phyloP scores from a whole-genome alignment of 2,329 filamentous ascomycete genomes.

The Hypoxylon sp. region DNA sequence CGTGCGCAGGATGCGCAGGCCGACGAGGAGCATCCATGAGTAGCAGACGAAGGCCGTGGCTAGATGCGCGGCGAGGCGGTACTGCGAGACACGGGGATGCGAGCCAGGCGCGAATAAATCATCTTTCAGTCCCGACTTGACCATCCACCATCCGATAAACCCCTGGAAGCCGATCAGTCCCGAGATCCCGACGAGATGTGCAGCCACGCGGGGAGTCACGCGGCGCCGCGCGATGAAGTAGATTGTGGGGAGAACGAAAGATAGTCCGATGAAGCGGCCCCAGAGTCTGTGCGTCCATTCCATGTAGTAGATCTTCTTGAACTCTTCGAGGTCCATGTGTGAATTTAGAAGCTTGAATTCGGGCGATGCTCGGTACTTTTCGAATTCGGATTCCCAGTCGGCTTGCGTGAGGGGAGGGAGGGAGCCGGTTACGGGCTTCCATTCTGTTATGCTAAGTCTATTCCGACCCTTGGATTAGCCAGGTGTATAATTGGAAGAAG shows the following conservation, averaged over 20 bases:
- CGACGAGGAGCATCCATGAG: constrained; percentile 92
- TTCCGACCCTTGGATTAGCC: constrained; percentile 6
- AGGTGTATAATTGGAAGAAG: not conserved
- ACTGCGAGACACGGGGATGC: constrained; percentile 94
- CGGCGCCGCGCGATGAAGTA: constrained; percentile 88
- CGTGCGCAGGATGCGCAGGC: constrained; percentile 84
- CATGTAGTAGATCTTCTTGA: constrained; percentile 99
- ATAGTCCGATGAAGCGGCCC: constrained; percentile 91
- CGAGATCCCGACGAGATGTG: constrained; percentile 84
- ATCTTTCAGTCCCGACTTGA: constrained; percentile 94
- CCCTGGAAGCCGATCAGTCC: constrained; percentile 94
- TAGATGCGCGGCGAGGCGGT: constrained; percentile 89
- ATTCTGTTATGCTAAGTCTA: constrained; percentile 98
- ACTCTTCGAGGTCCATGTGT: constrained; percentile 91
- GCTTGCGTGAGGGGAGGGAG: constrained; percentile 81
- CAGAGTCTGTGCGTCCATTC: constrained; percentile 97
- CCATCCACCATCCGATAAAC: constrained; percentile 99
- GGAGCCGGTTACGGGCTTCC: constrained; percentile 94
- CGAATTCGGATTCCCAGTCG: constrained; percentile 94
- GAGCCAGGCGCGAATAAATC: constrained; percentile 93
- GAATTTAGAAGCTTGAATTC: constrained; percentile 95
- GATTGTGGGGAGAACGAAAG: constrained; percentile 86
- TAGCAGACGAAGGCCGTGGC: constrained; percentile 94
- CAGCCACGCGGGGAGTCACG: constrained; percentile 83
- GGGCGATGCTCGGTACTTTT: constrained; percentile 90